Base-by-base conservation (phyloP, 2,329 filamentous ascomycete species). In the Colletotrichum tropicale region DNA sequence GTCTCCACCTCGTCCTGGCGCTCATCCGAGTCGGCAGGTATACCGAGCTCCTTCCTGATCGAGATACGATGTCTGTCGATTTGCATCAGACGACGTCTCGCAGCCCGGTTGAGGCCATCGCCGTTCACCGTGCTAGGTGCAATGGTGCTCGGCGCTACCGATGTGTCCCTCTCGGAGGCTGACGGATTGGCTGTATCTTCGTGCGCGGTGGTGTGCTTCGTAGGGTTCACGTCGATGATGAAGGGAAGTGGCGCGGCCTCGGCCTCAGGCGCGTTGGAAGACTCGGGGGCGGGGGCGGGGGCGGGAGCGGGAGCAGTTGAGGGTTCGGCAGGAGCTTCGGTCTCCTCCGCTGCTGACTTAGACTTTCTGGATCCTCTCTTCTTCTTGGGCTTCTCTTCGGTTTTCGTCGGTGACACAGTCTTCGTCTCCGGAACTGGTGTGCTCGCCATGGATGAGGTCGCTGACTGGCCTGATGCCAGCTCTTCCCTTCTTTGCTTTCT, bases 41-140 rank as follows among this genome's bases (percentile, higher is more conserved):
- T 68, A 32, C 66, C 69, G 21, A 77, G 76, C 21, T 71, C 48
- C 66, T 62, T 69, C 55, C 70, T 73, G 52, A 76, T 76, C 32
- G 30, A 55, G 9, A 32, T 36, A 28, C 74, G 76, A 6, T 66
- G 74, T 26, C 38, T 69, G 16, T 76, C 76, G 26, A 77, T 77
- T 32, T 73, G 68, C 55, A 69, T 66, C 43, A 76, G 62, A 9
- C 76, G 74, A 30, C 76, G 60, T 55, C 76, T 72, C 5, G 76
- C 76, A 8, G 74, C 76, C 52, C 76, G 69, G 61, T 77, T 77
- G n/a, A 76, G 74, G 15, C 76, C 74, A 34, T 58, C 71, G 36
- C 75, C 75, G 61, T 52, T 52, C 43, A 52, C 30, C 58, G 58
- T 61, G 43, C 43, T 52, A 24, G 43, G 43, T 21, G 43, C 61